Percentiles rank a stretch among this genome's conserved stretches.
These are phyloP conservation scores for Penicillium glabrum DNA, from an alignment of 2,329 filamentous ascomycete species.

Conservation along the genomic window DNA sequence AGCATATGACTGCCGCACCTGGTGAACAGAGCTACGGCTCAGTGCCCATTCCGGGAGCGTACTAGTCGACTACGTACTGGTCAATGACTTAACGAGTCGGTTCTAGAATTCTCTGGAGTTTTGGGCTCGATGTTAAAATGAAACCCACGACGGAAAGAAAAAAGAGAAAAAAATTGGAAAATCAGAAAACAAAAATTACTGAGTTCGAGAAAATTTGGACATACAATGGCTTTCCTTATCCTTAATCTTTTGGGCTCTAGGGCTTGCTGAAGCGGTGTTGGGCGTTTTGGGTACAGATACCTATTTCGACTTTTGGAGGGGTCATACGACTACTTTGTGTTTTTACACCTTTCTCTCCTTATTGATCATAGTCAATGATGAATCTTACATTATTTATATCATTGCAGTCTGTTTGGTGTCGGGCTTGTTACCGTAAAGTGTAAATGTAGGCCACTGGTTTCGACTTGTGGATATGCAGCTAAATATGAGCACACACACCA, in stretches of 20 bases:
- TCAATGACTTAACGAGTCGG: background rate
- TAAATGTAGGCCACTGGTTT: too few species aligned
- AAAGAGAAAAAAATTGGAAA: background rate
- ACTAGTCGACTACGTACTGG: constrained; percentile 46
- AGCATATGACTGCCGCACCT: constrained; percentile 68
- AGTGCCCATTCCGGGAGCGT: constrained; percentile 87
- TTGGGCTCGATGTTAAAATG: background rate
- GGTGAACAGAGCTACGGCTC: constrained; percentile 82
- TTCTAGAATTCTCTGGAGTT: background rate
- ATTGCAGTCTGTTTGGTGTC: too few species aligned
- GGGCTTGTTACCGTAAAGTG: too few species aligned
- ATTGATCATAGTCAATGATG: background rate
- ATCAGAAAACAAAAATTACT: background rate
- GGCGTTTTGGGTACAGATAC: constrained; percentile 19
- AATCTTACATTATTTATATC: background rate
- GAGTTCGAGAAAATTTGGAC: constrained; percentile 10
- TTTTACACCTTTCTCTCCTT: background rate
- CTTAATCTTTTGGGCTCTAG: constrained; percentile 9
- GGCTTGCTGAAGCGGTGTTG: constrained; percentile 14
- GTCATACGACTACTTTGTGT: constrained; percentile 2
- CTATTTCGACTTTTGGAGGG: constrained; percentile 15
- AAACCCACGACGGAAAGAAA: background rate
- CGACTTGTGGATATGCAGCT: too few species aligned
- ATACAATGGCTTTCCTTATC: constrained; percentile 9
- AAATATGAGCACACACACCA: too few species aligned